Evolutionary conservation across 805 yeast genomes (phyloP).

Genomic region (Myxozyma neglecta): DNA sequence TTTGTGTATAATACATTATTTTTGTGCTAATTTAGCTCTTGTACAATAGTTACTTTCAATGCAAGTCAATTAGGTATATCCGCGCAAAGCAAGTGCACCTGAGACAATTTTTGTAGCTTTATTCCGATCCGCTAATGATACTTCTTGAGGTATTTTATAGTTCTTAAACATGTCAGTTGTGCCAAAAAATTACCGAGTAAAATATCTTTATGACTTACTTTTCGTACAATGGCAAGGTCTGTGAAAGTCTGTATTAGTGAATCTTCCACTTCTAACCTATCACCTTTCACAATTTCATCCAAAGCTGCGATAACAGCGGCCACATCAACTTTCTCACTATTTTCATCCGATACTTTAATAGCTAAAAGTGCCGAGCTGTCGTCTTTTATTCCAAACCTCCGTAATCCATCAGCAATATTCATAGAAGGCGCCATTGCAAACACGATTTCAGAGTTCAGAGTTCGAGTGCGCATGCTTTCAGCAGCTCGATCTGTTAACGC

Average conservation of each 20-base stretch:
- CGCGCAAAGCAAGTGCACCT: slow-evolving; percentile 29
- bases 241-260: slow-evolving; percentile 4
- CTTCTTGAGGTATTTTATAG: slow-evolving; percentile 24
- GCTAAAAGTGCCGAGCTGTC: slow-evolving; percentile 50
- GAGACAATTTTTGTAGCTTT: slow-evolving; percentile 10
- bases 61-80: slow-evolving; percentile 10
- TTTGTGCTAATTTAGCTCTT: background rate
- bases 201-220: slow-evolving; percentile 1
- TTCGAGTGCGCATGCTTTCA: slow-evolving; percentile 55
- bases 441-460: slow-evolving; percentile 69
- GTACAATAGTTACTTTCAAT: background rate
- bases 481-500: slow-evolving; percentile 54
- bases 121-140: background rate
- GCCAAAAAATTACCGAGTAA: too few relatives aligned
- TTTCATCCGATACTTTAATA: slow-evolving; percentile 46
- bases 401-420: slow-evolving; percentile 70
- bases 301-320: slow-evolving; percentile 14
- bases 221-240: slow-evolving; percentile 15
- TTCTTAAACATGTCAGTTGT: slow-evolving; percentile 7
- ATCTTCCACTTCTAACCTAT: slow-evolving; percentile 26
- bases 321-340: background rate
- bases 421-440: slow-evolving; percentile 68
- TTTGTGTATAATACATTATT: background rate
- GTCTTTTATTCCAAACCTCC: slow-evolving; percentile 66
- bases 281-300: slow-evolving; percentile 29